A percentile compares a stretch with the other conserved stretches of the same genome.
Evolutionary conservation across 495 filamentous ascomycete genomes (phyloP).

Genomic region (Aspergillus affinis): DNA sequence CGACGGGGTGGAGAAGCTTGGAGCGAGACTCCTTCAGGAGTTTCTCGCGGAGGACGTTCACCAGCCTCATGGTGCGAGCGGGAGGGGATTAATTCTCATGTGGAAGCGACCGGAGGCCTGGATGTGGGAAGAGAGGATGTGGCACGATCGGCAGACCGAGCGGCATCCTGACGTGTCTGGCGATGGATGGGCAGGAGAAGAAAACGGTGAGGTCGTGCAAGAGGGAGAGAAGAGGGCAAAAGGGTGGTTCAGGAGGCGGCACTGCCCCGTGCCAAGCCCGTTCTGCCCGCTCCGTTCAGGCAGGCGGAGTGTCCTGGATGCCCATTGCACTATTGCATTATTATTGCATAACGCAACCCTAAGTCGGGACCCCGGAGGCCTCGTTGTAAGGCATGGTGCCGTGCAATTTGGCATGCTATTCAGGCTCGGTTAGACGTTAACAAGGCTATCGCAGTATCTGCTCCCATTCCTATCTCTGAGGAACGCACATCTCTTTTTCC

Average conservation of each 20-base stretch:
- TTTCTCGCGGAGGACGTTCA: neutral
- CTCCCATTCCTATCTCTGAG: no score
- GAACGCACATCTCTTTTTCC: no score
- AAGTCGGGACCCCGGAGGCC: no score
- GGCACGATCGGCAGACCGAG: constrained; percentile 1
- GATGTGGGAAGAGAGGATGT: neutral
- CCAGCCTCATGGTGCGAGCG: neutral
- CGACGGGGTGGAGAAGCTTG: neutral
- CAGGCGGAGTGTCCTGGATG: neutral
- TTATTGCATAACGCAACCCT: no score
- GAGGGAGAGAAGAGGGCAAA: neutral
- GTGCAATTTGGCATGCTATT: no score
- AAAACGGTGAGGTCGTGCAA: neutral
- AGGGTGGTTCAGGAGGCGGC: neutral
- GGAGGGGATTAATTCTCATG: neutral
- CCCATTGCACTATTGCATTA: neutral
- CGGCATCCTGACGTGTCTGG: constrained; percentile 11
- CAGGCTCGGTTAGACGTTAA: no score
- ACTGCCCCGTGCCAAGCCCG: neutral
- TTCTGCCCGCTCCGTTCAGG: neutral
- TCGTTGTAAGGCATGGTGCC: no score
- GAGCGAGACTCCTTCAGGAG: neutral
- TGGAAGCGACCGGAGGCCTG: neutral
- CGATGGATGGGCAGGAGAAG: neutral
- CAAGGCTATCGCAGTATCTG: no score